Conservation (phyloP, 495 filamentous ascomycete species). For the Neurospora sp. region DNA sequence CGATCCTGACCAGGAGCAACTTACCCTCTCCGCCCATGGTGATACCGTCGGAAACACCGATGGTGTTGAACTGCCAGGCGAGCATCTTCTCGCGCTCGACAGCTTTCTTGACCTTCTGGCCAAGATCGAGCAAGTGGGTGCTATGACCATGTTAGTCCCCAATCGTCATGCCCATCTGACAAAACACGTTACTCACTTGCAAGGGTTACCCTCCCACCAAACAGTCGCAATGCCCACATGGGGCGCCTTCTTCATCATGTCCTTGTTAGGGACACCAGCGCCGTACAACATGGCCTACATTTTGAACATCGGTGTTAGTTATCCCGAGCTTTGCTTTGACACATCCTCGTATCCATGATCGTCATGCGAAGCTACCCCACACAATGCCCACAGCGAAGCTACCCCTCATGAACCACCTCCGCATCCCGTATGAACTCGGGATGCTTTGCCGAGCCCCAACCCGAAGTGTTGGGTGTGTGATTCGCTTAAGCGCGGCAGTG, state of each 20-base stretch:
- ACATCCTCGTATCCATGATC: background rate
- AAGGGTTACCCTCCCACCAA: conserved; percentile 97
- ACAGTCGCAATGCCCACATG: conserved; percentile 86
- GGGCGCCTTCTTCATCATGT: conserved; percentile 81
- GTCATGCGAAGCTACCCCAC: background rate
- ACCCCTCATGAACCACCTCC: background rate
- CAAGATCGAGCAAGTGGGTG: conserved; percentile 65
- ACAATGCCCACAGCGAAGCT: background rate
- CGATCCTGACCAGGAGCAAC: background rate
- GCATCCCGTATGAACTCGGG: background rate
- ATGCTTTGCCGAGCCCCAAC: background rate
- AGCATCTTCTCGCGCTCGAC: conserved; percentile 78
- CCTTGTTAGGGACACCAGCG: conserved; percentile 73
- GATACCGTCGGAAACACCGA: conserved; percentile 88
- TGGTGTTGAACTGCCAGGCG: conserved; percentile 88
- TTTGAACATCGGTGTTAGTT: background rate
- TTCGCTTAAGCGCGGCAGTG: background rate
- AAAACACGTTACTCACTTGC: conserved; percentile 37
- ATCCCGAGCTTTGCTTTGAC: background rate
- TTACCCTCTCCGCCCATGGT: conserved; percentile 93
- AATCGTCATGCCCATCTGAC: background rate
- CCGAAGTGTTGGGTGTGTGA: background rate
- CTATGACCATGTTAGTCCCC: conserved; percentile 16
- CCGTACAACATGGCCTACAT: conserved; percentile 88
- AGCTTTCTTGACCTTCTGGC: conserved; percentile 78